These are phyloP conservation scores for Esteya vermicola DNA, from an alignment of 2,329 filamentous ascomycete genomes.

Conservation along the genomic window DNA sequence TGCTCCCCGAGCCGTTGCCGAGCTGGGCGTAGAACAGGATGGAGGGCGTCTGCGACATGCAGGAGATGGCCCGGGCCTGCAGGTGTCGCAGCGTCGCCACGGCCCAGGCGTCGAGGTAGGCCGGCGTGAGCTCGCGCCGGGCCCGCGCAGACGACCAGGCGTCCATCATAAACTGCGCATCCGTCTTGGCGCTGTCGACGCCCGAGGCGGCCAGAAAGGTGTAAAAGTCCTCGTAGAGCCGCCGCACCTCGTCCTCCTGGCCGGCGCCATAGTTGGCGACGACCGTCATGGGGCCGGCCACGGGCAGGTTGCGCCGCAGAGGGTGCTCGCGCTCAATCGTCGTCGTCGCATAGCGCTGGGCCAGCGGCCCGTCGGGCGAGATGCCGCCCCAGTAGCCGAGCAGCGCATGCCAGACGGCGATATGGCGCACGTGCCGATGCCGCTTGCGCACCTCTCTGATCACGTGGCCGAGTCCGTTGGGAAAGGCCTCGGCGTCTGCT, in stretches of 20 bases:
- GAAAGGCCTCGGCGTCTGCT: conserved; percentile 67
- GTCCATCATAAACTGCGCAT: conserved; percentile 84
- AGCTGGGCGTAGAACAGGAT: conserved; percentile 76
- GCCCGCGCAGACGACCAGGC: conserved; percentile 52
- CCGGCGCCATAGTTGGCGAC: conserved; percentile 31
- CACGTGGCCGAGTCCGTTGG: conserved; percentile 59
- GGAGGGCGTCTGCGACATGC: conserved; percentile 86
- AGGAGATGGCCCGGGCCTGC: conserved; percentile 64
- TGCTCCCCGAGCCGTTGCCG: conserved; percentile 60
- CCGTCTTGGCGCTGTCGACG: conserved; percentile 81
- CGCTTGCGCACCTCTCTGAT: conserved; percentile 53
- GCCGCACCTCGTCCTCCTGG: conserved; percentile 57
- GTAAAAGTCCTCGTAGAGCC: conserved; percentile 88
- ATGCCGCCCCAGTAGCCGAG: conserved; percentile 85
- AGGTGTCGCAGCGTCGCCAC: conserved; percentile 68
- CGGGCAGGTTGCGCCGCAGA: conserved; percentile 28
- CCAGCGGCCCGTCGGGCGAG: conserved; percentile 58
- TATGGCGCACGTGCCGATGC: conserved; percentile 61
- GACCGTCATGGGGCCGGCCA: conserved; percentile 54
- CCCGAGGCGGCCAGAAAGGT: conserved; percentile 59
- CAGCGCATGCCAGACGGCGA: conserved; percentile 91
- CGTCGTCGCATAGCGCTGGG: conserved; percentile 63
- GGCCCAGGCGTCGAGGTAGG: conserved; percentile 80
- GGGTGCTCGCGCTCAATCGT: conserved; percentile 36
- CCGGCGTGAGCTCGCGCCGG: conserved; percentile 55